Evolutionary conservation across 805 yeast species (phyloP), one percentile per base, ranked within the genome.

Genomic region (Ogataea pilisensis): DNA sequence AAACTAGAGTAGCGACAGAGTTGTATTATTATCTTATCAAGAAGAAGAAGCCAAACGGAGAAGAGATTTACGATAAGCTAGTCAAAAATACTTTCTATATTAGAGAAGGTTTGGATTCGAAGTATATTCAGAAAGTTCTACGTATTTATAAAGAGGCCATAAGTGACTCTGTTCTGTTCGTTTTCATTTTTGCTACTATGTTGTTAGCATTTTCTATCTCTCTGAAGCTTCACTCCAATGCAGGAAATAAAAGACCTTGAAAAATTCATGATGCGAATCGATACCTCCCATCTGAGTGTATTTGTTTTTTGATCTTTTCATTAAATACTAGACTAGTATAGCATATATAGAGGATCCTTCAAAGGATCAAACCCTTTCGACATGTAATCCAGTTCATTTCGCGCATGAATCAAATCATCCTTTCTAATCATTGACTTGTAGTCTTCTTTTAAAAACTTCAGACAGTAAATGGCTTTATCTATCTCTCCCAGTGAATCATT

Each of bases 1-100:
- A 66, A 35, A 56, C 55, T 34, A 53, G 58, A 6, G 50, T 70
- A 33, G 38, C 54, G 9, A 37, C 44, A 16, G 62, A 60, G 19
- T 43, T 72, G 19, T 54, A 63, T 49, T 48, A 44, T 12, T 68
- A 55, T 44, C 64, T 65, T 35, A 26, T 56, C 11, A 44, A 46
- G 27, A 50, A 46, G 39, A 46, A 48, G 25, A 52, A 43, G 31
- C 54, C 56, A 1, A 49, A 57, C 35, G 65, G 63, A 5, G 25
- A 39, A 19, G 32, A 32, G 7, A 48, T 60, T 28, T 40, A 53
- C 19, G 35, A 50, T 4, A 51, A 50, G 4, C 45, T 64, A 31
- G 25, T 50, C 18, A 40, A 46, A 16, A 58, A 57, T 42, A 49
- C 57, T 6, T 46, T 46, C 37, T 63, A 52, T 39, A 48, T 63